Evolutionary conservation across 2,329 filamentous ascomycete species (phyloP).

Genomic region (Diaporthe citri): DNA sequence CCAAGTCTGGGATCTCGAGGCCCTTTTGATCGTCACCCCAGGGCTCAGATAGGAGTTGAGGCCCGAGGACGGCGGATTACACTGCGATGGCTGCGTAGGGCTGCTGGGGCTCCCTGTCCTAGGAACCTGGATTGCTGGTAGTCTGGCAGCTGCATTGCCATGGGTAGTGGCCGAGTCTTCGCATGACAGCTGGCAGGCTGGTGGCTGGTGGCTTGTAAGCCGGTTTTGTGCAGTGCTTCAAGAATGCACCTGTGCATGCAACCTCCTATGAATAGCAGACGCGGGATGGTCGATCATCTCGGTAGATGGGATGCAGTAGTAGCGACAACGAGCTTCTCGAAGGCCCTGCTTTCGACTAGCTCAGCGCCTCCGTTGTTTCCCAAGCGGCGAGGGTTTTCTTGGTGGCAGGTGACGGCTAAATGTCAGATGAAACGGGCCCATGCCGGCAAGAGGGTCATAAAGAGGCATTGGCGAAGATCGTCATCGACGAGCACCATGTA

Average conservation of each 20-base stretch:
- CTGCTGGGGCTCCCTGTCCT: conserved; percentile 24
- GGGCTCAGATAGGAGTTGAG: conserved; percentile 5
- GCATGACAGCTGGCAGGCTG: conserved; percentile 9
- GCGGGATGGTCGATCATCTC: conserved; percentile 24
- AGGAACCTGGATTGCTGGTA: background rate
- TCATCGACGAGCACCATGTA: conserved; percentile 6
- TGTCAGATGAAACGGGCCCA: conserved; percentile 24
- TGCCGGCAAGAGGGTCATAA: background rate
- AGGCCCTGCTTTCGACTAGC: background rate
- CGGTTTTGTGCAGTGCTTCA: background rate
- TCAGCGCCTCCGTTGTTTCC: conserved; percentile 4
- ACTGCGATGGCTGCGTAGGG: conserved; percentile 13
- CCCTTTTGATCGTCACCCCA: conserved; percentile 20
- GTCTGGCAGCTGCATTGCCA: conserved; percentile 8
- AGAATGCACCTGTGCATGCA: background rate
- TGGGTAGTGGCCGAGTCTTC: conserved; percentile 5
- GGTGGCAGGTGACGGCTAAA: conserved; percentile 22
- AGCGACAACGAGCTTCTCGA: conserved; percentile 2
- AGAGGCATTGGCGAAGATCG: conserved; percentile 32
- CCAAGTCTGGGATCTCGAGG: conserved; percentile 14
- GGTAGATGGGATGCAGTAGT: conserved; percentile 17
- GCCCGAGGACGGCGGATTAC: conserved; percentile 7
- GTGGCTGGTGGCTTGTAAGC: conserved; percentile 16
- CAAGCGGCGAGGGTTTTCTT: background rate
- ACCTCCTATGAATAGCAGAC: conserved; percentile 20